These are phyloP conservation scores for Hirsutella rhossiliensis DNA, from an alignment of 2,329 filamentous ascomycete species.

Conservation along the genomic window DNA sequence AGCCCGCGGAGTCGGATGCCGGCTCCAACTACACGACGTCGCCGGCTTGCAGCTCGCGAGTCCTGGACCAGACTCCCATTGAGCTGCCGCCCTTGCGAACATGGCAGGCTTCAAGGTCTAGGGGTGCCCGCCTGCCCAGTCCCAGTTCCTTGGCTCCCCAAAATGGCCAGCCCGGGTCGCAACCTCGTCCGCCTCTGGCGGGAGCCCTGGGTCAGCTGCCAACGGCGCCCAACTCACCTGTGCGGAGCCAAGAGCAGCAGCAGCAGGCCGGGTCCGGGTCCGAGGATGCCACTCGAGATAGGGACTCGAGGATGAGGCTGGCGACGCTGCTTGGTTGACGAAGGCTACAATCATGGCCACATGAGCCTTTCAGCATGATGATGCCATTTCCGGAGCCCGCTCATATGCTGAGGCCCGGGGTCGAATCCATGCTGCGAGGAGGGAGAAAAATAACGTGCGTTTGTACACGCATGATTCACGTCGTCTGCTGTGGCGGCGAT, in stretches of 20 bases:
- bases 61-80: neutral
- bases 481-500: too few species aligned
- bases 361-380: too few species aligned
- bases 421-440: too few species aligned
- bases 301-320: neutral
- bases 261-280: neutral
- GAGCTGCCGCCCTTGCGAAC: constrained; percentile 2
- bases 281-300: neutral
- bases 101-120: neutral
- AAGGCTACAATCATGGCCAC: neutral
- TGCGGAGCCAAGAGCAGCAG: neutral
- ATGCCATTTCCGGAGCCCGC: too few species aligned
- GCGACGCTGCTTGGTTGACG: neutral
- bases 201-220: neutral
- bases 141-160: neutral
- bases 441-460: too few species aligned
- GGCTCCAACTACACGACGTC: constrained; percentile 2
- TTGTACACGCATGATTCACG: too few species aligned
- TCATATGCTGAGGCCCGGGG: too few species aligned
- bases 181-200: neutral
- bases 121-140: neutral
- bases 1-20: constrained; percentile 1
- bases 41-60: neutral
- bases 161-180: neutral
- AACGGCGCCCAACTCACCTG: constrained; percentile 1